Percentiles rank a stretch among this genome's conserved stretches.
Evolutionary conservation across 257 asterid genomes (phyloP).

Genomic region (Jaltomata sinuosa): DNA sequence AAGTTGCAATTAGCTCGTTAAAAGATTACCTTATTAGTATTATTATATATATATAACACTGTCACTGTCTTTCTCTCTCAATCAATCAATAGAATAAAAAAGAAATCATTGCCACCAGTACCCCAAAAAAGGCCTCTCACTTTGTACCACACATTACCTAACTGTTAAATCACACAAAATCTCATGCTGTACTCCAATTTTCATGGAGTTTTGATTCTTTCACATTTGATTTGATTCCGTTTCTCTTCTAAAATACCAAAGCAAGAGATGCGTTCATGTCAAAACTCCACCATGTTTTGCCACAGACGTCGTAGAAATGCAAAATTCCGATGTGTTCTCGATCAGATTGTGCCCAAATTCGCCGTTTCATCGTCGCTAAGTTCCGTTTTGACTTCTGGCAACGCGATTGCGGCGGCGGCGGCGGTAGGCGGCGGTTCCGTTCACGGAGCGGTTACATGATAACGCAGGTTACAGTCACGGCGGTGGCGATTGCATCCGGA

Average conservation of each 20-base stretch:
- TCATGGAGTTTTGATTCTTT: background rate
- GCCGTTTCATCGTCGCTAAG: constrained; percentile 48
- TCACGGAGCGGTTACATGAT: constrained; percentile 84
- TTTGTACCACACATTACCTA: constrained; percentile 6
- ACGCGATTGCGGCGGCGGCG: constrained; percentile 68
- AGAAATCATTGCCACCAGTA: background rate
- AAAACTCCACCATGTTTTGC: constrained; percentile 33
- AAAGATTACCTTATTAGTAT: background rate
- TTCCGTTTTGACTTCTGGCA: constrained; percentile 60
- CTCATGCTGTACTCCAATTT: background rate
- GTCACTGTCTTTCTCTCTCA: background rate
- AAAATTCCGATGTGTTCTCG: constrained; percentile 39
- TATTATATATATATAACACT: background rate
- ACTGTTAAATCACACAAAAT: background rate
- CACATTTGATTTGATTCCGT: background rate
- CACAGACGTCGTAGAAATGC: constrained; percentile 26
- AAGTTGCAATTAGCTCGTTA: background rate
- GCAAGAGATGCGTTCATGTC: constrained; percentile 39
- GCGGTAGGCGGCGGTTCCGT: constrained; percentile 43
- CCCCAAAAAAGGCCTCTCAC: background rate
- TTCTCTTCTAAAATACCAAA: background rate
- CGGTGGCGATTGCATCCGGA: constrained; percentile 94
- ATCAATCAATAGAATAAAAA: background rate
- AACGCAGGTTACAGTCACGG: constrained; percentile 85
- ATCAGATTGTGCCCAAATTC: too few relatives aligned